Evolutionary conservation across 1,139 yeast genomes (phyloP).

Genomic region (Pichia sp.): DNA sequence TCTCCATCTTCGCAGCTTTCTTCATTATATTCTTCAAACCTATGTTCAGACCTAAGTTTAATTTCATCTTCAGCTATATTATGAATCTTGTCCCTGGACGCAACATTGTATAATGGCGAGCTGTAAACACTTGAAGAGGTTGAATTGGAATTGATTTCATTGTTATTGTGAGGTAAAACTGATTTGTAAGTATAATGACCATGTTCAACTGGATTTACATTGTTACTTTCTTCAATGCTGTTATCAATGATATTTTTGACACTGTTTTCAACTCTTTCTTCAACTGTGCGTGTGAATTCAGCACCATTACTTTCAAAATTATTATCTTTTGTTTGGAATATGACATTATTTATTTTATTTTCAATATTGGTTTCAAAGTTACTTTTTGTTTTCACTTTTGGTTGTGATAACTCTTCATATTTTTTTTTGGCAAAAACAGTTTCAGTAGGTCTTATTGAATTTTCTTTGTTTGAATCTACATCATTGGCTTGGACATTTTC

Average conservation of each 20-base stretch:
- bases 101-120: not conserved
- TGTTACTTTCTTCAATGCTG: not conserved
- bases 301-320: not conserved
- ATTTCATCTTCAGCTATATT: not conserved
- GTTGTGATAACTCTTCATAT: too few species aligned
- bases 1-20: too few species aligned
- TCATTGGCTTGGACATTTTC: not conserved
- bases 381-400: not conserved
- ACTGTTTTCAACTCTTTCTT: not conserved
- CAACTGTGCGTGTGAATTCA: too few species aligned
- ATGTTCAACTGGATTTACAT: not conserved
- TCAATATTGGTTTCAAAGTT: too few species aligned
- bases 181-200: not conserved
- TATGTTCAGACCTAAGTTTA: too few species aligned
- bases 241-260: not conserved
- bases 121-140: not conserved
- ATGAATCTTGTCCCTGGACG: too few species aligned
- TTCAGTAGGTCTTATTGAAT: not conserved
- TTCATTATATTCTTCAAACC: too few species aligned
- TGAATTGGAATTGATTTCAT: not conserved
- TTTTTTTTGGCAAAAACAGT: not conserved
- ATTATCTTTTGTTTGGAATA: too few species aligned
- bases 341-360: not conserved
- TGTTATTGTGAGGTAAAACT: not conserved
- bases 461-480: not conserved